Conservation (phyloP, 768 basidiomycete genomes). For the Russula dissimulans region DNA sequence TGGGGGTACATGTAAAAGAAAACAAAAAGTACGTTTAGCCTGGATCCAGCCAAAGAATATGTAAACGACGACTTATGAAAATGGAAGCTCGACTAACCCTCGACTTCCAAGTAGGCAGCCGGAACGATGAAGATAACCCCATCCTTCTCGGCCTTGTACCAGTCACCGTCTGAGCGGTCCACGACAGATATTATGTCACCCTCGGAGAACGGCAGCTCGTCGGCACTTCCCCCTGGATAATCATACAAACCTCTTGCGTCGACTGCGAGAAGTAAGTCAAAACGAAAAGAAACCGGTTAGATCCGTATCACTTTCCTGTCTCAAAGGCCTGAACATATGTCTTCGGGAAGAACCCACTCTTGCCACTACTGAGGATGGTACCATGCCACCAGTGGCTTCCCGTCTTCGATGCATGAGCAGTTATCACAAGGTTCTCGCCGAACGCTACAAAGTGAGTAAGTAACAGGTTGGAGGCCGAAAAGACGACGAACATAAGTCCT, state of each 20-base stretch:
- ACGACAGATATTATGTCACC: conserved; percentile 73
- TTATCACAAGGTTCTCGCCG: conserved; percentile 64
- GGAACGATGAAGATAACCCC: conserved; percentile 88
- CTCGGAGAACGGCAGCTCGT: conserved; percentile 81
- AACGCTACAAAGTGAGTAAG: conserved; percentile 45
- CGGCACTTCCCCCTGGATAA: conserved; percentile 58
- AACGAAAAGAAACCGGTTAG: conserved; percentile 6
- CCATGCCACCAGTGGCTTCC: conserved; percentile 94
- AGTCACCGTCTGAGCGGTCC: conserved; percentile 75
- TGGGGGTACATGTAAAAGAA: conserved; percentile 26
- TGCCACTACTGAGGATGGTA: conserved; percentile 50
- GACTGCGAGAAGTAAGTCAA: conserved; percentile 28
- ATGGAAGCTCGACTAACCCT: conserved; percentile 73
- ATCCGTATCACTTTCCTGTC: conserved; percentile 40
- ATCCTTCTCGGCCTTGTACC: conserved; percentile 93
- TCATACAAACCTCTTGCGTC: conserved; percentile 74
- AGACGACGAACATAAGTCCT: conserved; percentile 68
- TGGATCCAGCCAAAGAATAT: conserved; percentile 41
- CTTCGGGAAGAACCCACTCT: conserved; percentile 83
- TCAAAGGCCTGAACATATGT: conserved; percentile 73
- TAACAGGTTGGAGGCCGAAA: conserved; percentile 1
- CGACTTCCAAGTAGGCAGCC: conserved; percentile 80
- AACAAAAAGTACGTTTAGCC: conserved; percentile 68
- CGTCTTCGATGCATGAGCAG: conserved; percentile 78
- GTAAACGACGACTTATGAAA: conserved; percentile 56